A percentile compares a stretch with the other conserved stretches of the same genome.
These are phyloP conservation scores for Populus nigra DNA, from an alignment of 345 rosid species.

Conservation along the genomic window DNA sequence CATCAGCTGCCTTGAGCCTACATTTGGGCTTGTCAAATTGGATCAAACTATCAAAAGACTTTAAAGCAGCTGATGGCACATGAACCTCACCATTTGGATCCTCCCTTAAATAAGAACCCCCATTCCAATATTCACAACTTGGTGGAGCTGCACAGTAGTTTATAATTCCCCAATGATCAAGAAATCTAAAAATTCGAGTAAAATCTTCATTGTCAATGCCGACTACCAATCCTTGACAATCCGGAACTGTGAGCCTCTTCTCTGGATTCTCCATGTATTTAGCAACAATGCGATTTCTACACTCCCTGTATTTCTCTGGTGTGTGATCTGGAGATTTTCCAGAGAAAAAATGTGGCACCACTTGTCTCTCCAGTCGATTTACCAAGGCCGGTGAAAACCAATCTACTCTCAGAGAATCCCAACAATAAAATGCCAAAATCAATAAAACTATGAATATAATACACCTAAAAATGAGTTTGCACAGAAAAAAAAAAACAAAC, in stretches of 20 bases:
- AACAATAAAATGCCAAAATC: conserved; percentile 11
- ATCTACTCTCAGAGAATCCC: conserved; percentile 43
- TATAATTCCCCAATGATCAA: conserved; percentile 97
- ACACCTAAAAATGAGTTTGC: neutral
- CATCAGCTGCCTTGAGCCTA: conserved; percentile 70
- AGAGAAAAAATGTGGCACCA: conserved; percentile 92
- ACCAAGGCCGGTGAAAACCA: conserved; percentile 89
- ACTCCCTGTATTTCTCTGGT: conserved; percentile 86
- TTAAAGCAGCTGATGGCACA: conserved; percentile 88
- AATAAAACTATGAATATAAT: neutral
- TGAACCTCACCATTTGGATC: conserved; percentile 82
- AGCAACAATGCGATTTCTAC: conserved; percentile 78
- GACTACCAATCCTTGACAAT: conserved; percentile 61
- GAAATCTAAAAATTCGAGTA: conserved; percentile 80
- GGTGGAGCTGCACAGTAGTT: conserved; percentile 73
- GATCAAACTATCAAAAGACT: conserved; percentile 96
- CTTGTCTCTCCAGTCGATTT: conserved; percentile 94
- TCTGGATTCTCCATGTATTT: conserved; percentile 84
- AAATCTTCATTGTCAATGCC: conserved; percentile 66
- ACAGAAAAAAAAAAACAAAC: neutral
- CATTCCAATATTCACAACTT: conserved; percentile 53
- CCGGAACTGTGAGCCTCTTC: conserved; percentile 61
- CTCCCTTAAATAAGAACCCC: conserved; percentile 66
- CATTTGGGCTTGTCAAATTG: conserved; percentile 94
- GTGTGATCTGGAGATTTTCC: conserved; percentile 76